Conservation (phyloP, 2,329 filamentous ascomycete species). For the Ploettnerulaceae sp. region DNA sequence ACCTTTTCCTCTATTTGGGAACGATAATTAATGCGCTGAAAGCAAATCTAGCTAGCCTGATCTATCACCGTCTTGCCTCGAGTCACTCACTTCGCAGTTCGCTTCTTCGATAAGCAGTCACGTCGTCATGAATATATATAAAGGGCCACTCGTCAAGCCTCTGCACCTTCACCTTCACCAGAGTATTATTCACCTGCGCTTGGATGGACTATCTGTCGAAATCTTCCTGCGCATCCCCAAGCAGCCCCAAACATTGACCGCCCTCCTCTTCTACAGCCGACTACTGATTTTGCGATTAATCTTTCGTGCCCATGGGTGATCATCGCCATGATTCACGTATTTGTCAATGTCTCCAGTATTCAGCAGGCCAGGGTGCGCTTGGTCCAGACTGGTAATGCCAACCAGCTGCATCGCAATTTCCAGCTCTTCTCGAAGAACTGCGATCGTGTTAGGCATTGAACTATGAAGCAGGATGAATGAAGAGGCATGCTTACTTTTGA, state of each 20-base stretch:
- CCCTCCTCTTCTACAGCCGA: not conserved
- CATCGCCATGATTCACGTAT: conserved; percentile 4
- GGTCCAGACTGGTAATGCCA: conserved; percentile 53
- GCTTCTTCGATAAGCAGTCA: too few species aligned
- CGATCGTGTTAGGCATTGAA: conserved; percentile 5
- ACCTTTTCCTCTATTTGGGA: too few species aligned
- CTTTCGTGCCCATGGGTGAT: conserved; percentile 5
- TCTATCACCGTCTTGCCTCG: too few species aligned
- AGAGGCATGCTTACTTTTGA: conserved; percentile 42
- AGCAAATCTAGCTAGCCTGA: too few species aligned
- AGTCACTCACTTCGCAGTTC: too few species aligned
- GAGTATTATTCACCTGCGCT: too few species aligned
- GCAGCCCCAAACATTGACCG: not conserved
- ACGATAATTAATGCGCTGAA: too few species aligned
- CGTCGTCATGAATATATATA: too few species aligned
- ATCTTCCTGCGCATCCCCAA: not conserved
- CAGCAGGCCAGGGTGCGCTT: conserved; percentile 49
- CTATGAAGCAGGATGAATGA: too few species aligned
- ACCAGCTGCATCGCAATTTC: conserved; percentile 59
- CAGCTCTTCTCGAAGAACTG: conserved; percentile 53
- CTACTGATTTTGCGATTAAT: conserved; percentile 3
- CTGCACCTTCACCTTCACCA: too few species aligned
- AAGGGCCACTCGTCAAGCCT: too few species aligned
- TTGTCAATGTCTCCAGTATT: conserved; percentile 38
- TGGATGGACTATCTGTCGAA: too few species aligned